phyloP scores from a whole-genome alignment of 1,284 basidiomycete genomes.

The Marasmius sp. region DNA sequence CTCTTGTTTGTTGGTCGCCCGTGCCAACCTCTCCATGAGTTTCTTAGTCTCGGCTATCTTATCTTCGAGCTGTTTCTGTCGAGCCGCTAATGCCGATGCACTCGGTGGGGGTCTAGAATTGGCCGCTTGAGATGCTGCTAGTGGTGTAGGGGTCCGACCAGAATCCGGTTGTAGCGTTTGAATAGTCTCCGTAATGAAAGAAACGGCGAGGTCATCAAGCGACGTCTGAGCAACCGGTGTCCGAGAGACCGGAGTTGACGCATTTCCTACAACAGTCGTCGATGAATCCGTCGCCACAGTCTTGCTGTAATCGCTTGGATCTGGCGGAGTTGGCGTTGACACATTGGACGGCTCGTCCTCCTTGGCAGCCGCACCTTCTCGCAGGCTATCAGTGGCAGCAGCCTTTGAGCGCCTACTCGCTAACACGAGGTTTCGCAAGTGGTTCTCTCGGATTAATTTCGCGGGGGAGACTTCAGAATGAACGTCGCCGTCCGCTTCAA shows the following conservation, averaged over 20 bases:
- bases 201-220: slow-evolving; percentile 50
- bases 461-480: background rate
- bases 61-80: slow-evolving; percentile 17
- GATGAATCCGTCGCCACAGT: background rate
- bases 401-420: background rate
- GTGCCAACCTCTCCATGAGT: slow-evolving; percentile 20
- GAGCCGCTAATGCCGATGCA: slow-evolving; percentile 10
- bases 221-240: slow-evolving; percentile 15
- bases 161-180: slow-evolving; percentile 35
- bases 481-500: background rate
- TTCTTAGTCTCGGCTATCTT: slow-evolving; percentile 20
- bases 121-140: background rate
- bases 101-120: background rate
- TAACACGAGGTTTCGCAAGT: background rate
- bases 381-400: background rate
- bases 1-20: slow-evolving; percentile 14
- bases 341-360: background rate
- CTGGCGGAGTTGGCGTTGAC: background rate
- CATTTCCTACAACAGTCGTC: slow-evolving; percentile 6
- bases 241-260: background rate
- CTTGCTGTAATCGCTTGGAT: background rate
- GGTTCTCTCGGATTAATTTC: background rate
- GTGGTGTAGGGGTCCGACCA: slow-evolving; percentile 2
- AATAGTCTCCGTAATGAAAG: slow-evolving; percentile 56
- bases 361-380: background rate